phyloP scores from a whole-genome alignment of 225 moss, liverwort and hornwort species.

The Takakia lepidozioides region DNA sequence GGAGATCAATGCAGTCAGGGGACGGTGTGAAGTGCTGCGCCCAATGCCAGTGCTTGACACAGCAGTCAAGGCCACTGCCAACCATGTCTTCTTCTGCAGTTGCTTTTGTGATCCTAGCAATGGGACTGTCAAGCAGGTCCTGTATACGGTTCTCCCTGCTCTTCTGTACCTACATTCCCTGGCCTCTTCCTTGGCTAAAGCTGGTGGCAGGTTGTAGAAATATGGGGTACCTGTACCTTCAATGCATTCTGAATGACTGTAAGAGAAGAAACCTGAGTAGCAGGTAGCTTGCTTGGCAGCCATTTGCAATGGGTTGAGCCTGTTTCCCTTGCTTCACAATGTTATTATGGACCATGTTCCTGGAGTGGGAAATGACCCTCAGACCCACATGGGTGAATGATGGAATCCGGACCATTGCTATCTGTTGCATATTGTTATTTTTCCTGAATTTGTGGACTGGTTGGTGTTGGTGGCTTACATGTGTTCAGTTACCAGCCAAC shows the following conservation, averaged over 20 bases:
- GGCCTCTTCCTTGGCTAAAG: too few species aligned
- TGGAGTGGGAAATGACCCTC: too few species aligned
- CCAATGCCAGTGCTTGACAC: slow-evolving; percentile 65
- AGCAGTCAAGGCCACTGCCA: slow-evolving; percentile 43
- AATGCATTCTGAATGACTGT: not conserved
- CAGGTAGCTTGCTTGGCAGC: too few species aligned
- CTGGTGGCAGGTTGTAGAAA: too few species aligned
- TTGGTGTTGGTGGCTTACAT: not conserved
- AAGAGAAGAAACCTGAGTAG: too few species aligned
- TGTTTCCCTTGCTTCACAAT: too few species aligned
- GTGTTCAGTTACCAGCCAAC: slow-evolving; percentile 63
- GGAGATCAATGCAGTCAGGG: slow-evolving; percentile 58
- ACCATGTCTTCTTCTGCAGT: slow-evolving; percentile 82
- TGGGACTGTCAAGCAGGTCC: slow-evolving; percentile 83
- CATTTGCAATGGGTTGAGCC: too few species aligned
- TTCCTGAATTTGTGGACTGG: slow-evolving; percentile 6
- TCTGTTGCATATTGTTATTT: not conserved
- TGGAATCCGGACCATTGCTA: too few species aligned
- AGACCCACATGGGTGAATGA: too few species aligned
- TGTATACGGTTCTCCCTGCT: not conserved
- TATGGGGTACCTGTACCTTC: too few species aligned
- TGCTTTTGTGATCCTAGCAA: slow-evolving; percentile 81
- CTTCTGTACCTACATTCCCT: not conserved
- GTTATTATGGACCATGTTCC: too few species aligned
- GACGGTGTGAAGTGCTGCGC: slow-evolving; percentile 80